Conservation (phyloP, 176 grass and related monocot genomes). For the Pharus latifolius region DNA sequence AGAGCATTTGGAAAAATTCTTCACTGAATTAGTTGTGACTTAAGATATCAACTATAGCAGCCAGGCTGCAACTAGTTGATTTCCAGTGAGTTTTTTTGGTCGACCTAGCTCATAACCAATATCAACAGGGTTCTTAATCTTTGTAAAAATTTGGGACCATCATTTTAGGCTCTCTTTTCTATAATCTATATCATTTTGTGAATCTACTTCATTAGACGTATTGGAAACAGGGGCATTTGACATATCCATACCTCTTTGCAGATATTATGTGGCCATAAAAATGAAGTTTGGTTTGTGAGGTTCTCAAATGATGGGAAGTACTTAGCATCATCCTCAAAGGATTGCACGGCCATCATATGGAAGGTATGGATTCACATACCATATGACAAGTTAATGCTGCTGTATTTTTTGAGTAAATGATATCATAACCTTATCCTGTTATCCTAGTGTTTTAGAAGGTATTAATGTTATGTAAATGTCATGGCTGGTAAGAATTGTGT, state of each 20-base stretch:
- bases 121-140: background rate
- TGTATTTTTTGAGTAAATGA: constrained; percentile 16
- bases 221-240: constrained; percentile 24
- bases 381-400: background rate
- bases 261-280: constrained; percentile 81
- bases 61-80: too few relatives aligned
- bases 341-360: constrained; percentile 97
- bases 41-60: background rate
- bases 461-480: too few relatives aligned
- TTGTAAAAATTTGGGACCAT: background rate
- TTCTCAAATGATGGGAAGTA: constrained; percentile 93
- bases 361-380: constrained; percentile 32
- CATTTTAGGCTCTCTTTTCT: constrained; percentile 11
- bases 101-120: constrained; percentile 21
- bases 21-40: background rate
- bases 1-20: background rate
- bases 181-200: constrained; percentile 24
- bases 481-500: background rate
- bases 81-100: too few relatives aligned
- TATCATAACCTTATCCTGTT: background rate
- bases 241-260: constrained; percentile 50
- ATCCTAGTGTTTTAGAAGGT: background rate
- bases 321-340: constrained; percentile 81
- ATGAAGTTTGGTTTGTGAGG: constrained; percentile 99
- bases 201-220: constrained; percentile 1